phyloP scores from a whole-genome alignment of 2,329 filamentous ascomycete genomes.

The Pseudogymnoascus sp. region DNA sequence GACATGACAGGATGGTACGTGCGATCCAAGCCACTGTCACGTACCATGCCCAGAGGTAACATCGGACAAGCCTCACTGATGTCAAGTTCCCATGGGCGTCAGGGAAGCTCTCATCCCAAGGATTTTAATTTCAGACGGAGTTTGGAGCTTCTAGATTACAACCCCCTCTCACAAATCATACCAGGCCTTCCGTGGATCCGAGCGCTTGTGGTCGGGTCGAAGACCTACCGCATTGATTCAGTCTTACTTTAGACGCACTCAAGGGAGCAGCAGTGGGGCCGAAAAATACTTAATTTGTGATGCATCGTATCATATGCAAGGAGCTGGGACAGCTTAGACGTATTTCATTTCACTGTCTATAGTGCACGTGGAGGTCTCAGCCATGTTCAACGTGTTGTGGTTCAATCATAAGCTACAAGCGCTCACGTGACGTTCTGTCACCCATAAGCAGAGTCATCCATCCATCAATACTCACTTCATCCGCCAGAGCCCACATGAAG shows the following conservation, averaged over 20 bases:
- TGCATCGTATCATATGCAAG: too few relatives aligned
- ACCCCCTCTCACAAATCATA: neutral
- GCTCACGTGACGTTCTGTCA: neutral
- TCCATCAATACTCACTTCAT: neutral
- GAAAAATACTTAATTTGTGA: neutral
- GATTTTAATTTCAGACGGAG: neutral
- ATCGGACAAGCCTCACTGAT: neutral
- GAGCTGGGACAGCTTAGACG: neutral
- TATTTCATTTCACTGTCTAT: neutral
- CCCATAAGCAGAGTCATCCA: neutral
- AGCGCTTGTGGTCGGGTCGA: neutral
- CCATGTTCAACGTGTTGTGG: neutral
- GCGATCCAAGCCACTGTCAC: neutral
- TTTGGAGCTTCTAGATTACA: neutral
- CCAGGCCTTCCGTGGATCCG: neutral
- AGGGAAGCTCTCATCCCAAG: neutral
- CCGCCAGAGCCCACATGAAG: neutral
- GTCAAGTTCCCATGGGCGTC: too few relatives aligned
- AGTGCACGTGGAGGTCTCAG: neutral
- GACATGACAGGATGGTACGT: neutral
- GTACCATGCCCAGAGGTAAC: slow-evolving; percentile 2
- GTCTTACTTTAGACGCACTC: neutral
- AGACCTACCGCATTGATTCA: neutral
- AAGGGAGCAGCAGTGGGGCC: neutral
- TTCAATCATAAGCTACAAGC: neutral